Evolutionary conservation across 2,329 filamentous ascomycete species (phyloP).

Genomic region (Talaromyces sp.): DNA sequence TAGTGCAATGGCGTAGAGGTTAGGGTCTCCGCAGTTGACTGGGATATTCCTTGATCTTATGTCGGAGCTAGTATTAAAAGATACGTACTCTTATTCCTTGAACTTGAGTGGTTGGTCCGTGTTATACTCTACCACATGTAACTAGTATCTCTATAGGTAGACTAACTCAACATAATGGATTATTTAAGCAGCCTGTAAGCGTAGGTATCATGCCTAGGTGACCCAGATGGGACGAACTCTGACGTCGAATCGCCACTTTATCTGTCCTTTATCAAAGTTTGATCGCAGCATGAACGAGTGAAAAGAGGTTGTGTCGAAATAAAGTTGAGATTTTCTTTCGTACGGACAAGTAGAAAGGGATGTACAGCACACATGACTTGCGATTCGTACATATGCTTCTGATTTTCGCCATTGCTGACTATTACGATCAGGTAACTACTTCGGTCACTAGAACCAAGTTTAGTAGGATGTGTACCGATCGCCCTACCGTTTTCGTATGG

Average conservation of each 20-base stretch:
- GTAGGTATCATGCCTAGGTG: neutral
- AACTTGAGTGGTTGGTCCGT: neutral
- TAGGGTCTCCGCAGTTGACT: neutral
- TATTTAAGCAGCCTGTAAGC: neutral
- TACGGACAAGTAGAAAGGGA: neutral
- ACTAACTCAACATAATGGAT: neutral
- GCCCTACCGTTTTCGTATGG: neutral
- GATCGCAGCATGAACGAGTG: neutral
- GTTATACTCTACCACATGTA: neutral
- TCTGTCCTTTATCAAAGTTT: neutral
- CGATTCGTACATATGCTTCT: neutral
- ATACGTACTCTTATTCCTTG: neutral
- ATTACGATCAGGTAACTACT: neutral
- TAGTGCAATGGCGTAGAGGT: conserved; percentile 1
- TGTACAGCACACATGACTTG: neutral
- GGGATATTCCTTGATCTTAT: conserved; percentile 1
- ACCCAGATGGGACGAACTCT: neutral
- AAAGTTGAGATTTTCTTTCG: neutral
- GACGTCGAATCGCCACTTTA: conserved; percentile 1
- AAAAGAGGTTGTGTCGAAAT: neutral
- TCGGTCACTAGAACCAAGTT: neutral
- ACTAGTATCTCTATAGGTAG: neutral
- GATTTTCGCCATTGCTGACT: neutral
- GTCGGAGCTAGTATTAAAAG: neutral
- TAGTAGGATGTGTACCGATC: neutral